Evolutionary conservation across 2,329 filamentous ascomycete genomes (phyloP).

Genomic region (Fusarium dlaminii): DNA sequence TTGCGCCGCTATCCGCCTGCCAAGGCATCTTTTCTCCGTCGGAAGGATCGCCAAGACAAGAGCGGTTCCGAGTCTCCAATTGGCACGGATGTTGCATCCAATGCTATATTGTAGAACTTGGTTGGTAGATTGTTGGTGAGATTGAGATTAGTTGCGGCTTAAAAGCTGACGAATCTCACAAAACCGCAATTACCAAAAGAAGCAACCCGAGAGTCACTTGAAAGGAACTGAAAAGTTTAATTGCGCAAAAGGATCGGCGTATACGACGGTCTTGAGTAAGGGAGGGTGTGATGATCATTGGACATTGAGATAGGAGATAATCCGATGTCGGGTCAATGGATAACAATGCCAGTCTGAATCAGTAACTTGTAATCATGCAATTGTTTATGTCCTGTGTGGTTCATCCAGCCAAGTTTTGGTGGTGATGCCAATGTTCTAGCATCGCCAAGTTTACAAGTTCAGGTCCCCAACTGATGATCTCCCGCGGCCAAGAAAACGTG

Average conservation of each 20-base stretch:
- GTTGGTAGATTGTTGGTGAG: background rate
- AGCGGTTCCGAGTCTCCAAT: background rate
- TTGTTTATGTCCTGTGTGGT: background rate
- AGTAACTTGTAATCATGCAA: background rate
- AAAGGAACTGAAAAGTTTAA: background rate
- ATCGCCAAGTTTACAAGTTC: slow-evolving; percentile 25
- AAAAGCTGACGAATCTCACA: background rate
- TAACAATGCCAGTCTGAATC: background rate
- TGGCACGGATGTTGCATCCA: background rate
- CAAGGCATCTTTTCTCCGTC: slow-evolving; percentile 10
- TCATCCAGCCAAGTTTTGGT: background rate
- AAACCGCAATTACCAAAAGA: background rate
- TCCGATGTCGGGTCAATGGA: background rate
- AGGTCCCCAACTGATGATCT: slow-evolving; percentile 16
- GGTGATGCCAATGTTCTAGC: background rate
- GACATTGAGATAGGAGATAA: background rate
- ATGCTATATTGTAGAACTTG: background rate
- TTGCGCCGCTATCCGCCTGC: slow-evolving; percentile 8
- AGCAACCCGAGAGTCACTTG: background rate
- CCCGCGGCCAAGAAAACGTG: slow-evolving; percentile 25
- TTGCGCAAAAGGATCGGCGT: background rate
- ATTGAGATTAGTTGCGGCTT: slow-evolving; percentile 4
- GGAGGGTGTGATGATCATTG: background rate
- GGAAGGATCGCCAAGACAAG: background rate
- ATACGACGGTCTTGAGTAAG: background rate